A percentile compares a stretch with the other conserved stretches of the same genome.
Evolutionary conservation across 208 protist genomes (phyloP).

Genomic region (Lotmaria passim): DNA sequence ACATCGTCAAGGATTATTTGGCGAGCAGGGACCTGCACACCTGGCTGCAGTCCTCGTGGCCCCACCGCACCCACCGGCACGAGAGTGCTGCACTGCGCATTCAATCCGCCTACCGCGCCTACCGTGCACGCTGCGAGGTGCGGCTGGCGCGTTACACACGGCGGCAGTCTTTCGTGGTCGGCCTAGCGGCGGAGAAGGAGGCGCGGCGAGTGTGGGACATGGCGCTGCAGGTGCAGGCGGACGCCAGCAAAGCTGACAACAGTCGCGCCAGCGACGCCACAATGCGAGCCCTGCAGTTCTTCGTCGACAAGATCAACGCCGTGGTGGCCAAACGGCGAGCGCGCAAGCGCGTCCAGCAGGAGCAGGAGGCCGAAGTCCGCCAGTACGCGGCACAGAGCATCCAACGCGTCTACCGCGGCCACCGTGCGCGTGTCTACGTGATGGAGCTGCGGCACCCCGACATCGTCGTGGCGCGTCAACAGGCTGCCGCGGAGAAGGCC

Average conservation of each 20-base stretch:
- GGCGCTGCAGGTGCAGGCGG: slow-evolving; percentile 46
- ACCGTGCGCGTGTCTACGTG: slow-evolving; percentile 40
- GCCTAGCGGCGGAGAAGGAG: slow-evolving; percentile 51
- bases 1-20: slow-evolving; percentile 54
- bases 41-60: slow-evolving; percentile 74
- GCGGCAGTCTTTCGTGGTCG: slow-evolving; percentile 41
- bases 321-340: slow-evolving; percentile 55
- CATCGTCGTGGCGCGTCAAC: slow-evolving; percentile 21
- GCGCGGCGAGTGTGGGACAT: slow-evolving; percentile 47
- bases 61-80: slow-evolving; percentile 76
- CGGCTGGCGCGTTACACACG: slow-evolving; percentile 49
- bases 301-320: slow-evolving; percentile 62
- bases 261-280: slow-evolving; percentile 22
- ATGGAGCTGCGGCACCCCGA: slow-evolving; percentile 54
- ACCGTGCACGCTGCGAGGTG: slow-evolving; percentile 47
- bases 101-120: slow-evolving; percentile 75
- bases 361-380: slow-evolving; percentile 35
- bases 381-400: slow-evolving; percentile 61
- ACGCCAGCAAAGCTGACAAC: slow-evolving; percentile 12
- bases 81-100: slow-evolving; percentile 84
- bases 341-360: slow-evolving; percentile 23
- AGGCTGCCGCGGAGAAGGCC: not conserved
- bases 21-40: slow-evolving; percentile 46
- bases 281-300: slow-evolving; percentile 53
- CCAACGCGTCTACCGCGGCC: slow-evolving; percentile 66